phyloP scores from a whole-genome alignment of 257 asterid genomes.

The Solanum lignicaule region DNA sequence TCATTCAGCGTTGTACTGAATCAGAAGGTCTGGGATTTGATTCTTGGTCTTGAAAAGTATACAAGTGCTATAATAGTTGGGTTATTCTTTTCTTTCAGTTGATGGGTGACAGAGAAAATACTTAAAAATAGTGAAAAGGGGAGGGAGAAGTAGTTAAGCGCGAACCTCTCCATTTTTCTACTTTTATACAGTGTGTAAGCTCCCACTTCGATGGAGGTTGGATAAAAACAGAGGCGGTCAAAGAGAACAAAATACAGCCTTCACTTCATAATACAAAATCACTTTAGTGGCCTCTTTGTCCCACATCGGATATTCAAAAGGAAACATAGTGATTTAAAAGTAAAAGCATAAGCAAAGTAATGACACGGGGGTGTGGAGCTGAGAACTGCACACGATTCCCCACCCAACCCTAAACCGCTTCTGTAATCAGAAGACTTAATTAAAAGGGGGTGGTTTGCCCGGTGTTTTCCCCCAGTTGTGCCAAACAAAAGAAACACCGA shows the following conservation, averaged over 20 bases:
- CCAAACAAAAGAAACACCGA: not conserved
- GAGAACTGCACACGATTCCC: not conserved
- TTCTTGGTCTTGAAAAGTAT: not conserved
- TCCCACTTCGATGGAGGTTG: not conserved
- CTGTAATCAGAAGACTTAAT: not conserved
- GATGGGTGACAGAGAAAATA: not conserved
- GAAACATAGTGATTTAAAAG: not conserved
- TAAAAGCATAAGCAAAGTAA: accelerated
- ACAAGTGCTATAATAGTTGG: not conserved
- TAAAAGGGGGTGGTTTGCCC: not conserved
- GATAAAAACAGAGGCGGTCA: not conserved
- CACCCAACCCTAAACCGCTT: not conserved
- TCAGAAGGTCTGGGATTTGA: not conserved
- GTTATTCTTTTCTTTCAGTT: not conserved
- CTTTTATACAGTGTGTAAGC: not conserved
- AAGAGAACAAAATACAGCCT: not conserved
- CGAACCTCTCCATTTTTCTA: not conserved
- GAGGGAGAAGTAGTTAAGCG: not conserved
- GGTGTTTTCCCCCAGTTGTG: not conserved
- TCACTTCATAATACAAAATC: not conserved
- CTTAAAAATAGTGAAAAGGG: not conserved
- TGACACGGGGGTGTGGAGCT: not conserved
- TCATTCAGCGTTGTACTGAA: not conserved
- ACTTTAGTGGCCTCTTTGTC: not conserved
- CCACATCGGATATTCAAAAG: not conserved